Evolutionary conservation across 306 rosid genomes (phyloP).

Genomic region (Acacia crassicarpa): DNA sequence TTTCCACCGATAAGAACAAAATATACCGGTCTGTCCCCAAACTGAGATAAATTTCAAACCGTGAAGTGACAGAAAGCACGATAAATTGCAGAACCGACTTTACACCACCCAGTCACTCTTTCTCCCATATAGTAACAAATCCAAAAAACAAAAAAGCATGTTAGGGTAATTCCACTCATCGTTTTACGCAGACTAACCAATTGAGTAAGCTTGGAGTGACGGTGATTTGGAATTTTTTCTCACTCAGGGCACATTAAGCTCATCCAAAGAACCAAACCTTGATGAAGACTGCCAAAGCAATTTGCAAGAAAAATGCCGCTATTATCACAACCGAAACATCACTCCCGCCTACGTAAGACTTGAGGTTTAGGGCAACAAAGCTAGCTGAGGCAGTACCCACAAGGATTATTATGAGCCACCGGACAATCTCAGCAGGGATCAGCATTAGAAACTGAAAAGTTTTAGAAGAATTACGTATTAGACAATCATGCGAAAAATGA

Average conservation of each 20-base stretch:
- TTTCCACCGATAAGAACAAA: neutral
- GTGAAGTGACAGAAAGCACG: slow-evolving; percentile 17
- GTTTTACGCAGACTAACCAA: slow-evolving; percentile 15
- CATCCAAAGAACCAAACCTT: slow-evolving; percentile 97
- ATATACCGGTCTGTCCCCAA: slow-evolving; percentile 23
- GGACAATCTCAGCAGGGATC: slow-evolving; percentile 77
- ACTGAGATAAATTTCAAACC: slow-evolving; percentile 17
- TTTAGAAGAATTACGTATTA: slow-evolving; percentile 31
- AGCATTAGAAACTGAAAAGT: slow-evolving; percentile 79
- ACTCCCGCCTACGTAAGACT: slow-evolving; percentile 48
- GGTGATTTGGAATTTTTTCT: slow-evolving; percentile 23
- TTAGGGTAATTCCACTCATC: slow-evolving; percentile 21
- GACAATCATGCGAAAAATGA: slow-evolving; percentile 15
- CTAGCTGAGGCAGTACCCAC: slow-evolving; percentile 80
- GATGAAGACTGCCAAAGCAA: slow-evolving; percentile 87
- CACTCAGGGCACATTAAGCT: slow-evolving; percentile 21
- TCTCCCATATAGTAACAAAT: slow-evolving; percentile 25
- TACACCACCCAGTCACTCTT: neutral
- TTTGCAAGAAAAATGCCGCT: slow-evolving; percentile 85
- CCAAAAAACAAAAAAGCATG: slow-evolving; percentile 32
- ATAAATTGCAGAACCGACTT: neutral
- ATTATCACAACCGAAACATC: slow-evolving; percentile 58
- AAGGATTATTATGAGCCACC: slow-evolving; percentile 76
- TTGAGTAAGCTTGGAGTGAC: slow-evolving; percentile 14
- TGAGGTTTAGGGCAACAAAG: slow-evolving; percentile 84